phyloP scores from a whole-genome alignment of 805 yeast genomes.

The Saturnispora besseyi region DNA sequence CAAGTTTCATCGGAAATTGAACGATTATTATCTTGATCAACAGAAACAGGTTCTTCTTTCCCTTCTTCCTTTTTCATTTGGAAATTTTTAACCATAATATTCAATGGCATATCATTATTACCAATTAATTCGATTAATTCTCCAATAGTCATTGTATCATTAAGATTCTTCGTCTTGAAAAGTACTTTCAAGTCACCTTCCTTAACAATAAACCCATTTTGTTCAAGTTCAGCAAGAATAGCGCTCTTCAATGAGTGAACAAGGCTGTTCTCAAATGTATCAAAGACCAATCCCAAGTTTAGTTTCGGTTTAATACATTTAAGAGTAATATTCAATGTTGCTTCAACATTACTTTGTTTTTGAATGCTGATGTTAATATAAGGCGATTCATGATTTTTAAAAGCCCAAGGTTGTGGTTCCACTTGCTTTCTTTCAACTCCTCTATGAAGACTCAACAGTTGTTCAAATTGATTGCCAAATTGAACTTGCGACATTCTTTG shows the following conservation, averaged over 20 bases:
- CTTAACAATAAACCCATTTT: constrained; percentile 20
- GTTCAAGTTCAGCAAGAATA: constrained; percentile 17
- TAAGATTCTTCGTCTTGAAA: constrained; percentile 43
- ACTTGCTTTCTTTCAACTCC: constrained; percentile 14
- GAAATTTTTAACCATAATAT: constrained; percentile 13
- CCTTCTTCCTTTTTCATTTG: neutral
- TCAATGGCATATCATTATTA: constrained; percentile 7
- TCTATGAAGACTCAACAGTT: neutral
- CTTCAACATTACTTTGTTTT: neutral
- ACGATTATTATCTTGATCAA: neutral
- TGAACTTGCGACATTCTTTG: constrained; percentile 5
- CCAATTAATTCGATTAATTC: constrained; percentile 8
- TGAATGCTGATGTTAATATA: neutral
- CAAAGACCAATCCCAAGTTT: constrained; percentile 16
- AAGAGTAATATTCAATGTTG: constrained; percentile 23
- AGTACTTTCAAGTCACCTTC: constrained; percentile 36
- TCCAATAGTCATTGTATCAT: constrained; percentile 32
- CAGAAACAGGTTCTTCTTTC: neutral
- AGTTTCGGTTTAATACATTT: constrained; percentile 74
- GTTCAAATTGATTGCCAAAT: constrained; percentile 5
- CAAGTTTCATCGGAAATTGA: constrained; percentile 6
- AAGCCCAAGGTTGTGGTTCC: constrained; percentile 9
- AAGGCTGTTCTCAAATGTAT: constrained; percentile 19
- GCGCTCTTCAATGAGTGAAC: constrained; percentile 31
- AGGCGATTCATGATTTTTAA: neutral